Evolutionary conservation across 768 basidiomycete genomes (phyloP).

Genomic region (Galerina sulciceps): DNA sequence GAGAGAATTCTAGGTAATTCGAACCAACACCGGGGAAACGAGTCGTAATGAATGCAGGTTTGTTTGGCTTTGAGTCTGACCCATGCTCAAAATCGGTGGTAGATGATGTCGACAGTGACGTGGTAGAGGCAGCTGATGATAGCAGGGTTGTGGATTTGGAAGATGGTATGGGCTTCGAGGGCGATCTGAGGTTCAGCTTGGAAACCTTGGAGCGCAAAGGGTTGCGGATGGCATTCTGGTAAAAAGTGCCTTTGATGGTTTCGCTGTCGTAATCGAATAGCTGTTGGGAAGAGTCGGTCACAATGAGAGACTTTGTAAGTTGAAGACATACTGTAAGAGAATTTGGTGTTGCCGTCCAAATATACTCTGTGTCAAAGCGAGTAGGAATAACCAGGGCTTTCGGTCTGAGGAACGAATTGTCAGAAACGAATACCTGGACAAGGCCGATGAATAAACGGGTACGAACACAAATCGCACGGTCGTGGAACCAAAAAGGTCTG

Average conservation of each 20-base stretch:
- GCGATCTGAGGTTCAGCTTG: constrained; percentile 23
- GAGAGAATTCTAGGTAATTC: constrained; percentile 60
- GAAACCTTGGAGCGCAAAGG: constrained; percentile 32
- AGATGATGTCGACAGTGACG: constrained; percentile 25
- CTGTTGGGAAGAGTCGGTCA: constrained; percentile 30
- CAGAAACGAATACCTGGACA: not conserved
- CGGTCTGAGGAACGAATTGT: constrained; percentile 39
- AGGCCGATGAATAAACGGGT: not conserved
- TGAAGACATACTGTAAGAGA: constrained; percentile 50
- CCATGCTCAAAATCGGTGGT: constrained; percentile 25
- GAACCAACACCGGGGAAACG: constrained; percentile 57
- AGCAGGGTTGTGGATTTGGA: constrained; percentile 19
- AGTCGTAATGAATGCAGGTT: constrained; percentile 49
- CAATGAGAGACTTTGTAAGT: not conserved
- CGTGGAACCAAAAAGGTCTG: constrained; percentile 60
- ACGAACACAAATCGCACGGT: constrained; percentile 59
- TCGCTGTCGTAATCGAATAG: constrained; percentile 58
- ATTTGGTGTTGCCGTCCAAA: constrained; percentile 62
- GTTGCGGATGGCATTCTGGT: constrained; percentile 52
- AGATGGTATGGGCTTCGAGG: constrained; percentile 15
- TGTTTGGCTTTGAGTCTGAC: constrained; percentile 10
- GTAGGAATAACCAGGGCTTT: constrained; percentile 64
- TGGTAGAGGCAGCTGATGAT: constrained; percentile 15
- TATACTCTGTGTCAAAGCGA: constrained; percentile 63
- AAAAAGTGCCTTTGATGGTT: constrained; percentile 51